These are phyloP conservation scores for Tardiomyces depauwii DNA, from an alignment of 1,139 yeast genomes.

Conservation along the genomic window DNA sequence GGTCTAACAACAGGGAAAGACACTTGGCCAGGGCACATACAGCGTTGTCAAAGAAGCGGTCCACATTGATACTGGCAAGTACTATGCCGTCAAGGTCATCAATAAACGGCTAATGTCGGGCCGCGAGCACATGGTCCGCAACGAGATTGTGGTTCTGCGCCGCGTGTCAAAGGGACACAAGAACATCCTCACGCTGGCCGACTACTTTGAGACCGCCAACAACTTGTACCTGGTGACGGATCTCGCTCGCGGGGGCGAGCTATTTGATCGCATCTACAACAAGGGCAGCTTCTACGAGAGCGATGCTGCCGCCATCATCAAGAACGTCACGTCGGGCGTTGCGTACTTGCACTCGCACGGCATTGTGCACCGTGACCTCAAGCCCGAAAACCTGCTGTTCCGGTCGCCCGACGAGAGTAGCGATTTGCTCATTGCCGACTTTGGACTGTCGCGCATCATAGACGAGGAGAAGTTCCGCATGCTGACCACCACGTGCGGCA, in stretches of 20 bases:
- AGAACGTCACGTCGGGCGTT: slow-evolving; percentile 39
- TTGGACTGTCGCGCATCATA: slow-evolving; percentile 47
- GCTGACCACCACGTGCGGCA: slow-evolving; percentile 48
- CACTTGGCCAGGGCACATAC: slow-evolving; percentile 32
- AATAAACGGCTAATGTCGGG: slow-evolving; percentile 34
- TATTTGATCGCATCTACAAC: slow-evolving; percentile 47
- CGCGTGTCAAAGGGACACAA: slow-evolving; percentile 37
- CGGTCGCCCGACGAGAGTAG: slow-evolving; percentile 31
- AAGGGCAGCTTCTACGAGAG: slow-evolving; percentile 39
- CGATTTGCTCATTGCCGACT: slow-evolving; percentile 57
- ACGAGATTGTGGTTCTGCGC: slow-evolving; percentile 44
- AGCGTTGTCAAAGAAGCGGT: slow-evolving; percentile 31
- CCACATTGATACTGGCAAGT: slow-evolving; percentile 28
- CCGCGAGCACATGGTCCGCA: slow-evolving; percentile 38
- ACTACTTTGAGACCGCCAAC: slow-evolving; percentile 57
- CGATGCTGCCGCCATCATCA: slow-evolving; percentile 42
- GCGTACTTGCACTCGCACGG: slow-evolving; percentile 66
- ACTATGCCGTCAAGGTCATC: slow-evolving; percentile 33
- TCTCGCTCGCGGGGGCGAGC: slow-evolving; percentile 59
- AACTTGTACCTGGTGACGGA: slow-evolving; percentile 54
- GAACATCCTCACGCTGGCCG: slow-evolving; percentile 54
- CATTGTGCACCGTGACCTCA: slow-evolving; percentile 83
- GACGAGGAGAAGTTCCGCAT: slow-evolving; percentile 37
- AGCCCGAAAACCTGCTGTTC: slow-evolving; percentile 82
- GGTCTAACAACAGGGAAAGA: not conserved